Evolutionary conservation across 2,329 filamentous ascomycete genomes (phyloP), one percentile per base, ranked within the genome.

Genomic region (Sporothrix pallida): DNA sequence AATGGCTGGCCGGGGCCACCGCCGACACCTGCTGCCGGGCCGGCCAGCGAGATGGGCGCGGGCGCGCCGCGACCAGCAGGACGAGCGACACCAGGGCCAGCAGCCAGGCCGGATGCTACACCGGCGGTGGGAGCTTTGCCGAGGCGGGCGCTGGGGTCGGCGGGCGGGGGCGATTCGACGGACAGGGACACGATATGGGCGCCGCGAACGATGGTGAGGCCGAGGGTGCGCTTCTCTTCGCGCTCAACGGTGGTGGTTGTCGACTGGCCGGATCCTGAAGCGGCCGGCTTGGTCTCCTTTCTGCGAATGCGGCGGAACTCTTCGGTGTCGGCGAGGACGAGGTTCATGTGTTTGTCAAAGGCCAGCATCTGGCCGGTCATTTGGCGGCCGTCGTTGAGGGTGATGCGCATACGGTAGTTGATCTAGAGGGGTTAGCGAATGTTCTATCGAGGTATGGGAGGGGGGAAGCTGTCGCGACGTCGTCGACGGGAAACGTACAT

Each of bases 271-370:
- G 74, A 10, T 37, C 73, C 71, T 15, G 91, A 89, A 60, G 92
- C 90, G 70, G 88, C 83, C 71, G 88, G 85, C 85, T 96, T 97
- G 78, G 89, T 87, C 79, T 91, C 89, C 86, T 92, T 95, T 83
- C 93, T 90, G 86, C 96, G 97, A 76, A 95, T 91, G 81, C 92
- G 92, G 82, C 95, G 93, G 84, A 97, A 98, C 83, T 98, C 95
- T 88, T 99, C 96, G 78, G 96, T 98, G 81, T 99, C 96, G 84
- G 95, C 96, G 76, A 99, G 92, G 76, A 99, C 96, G 77, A 99
- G 90, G 83, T 99, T 99, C 96, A 99, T 99, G 84, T 99, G 96
- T 94, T 98, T 98, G 84, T 99, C 96, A 80, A 98, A 99, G 72
- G 96, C 96, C 78, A 99, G 89, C 93, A 99, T 97, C 83, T 98